Evolutionary conservation across 129 eudicot species (phyloP).

Genomic region (sunflower (Helianthus annuus)): HanXRQr2.0-SUNRISE NC_035449.2:178587161-178587660

Average conservation of each 20-base stretch:
- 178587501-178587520: neutral
- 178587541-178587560: neutral
- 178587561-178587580: neutral
- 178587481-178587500: neutral
- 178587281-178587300: constrained; percentile 6
- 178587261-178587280: constrained; percentile 18
- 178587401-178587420: neutral
- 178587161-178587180: no score
- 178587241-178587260: constrained; percentile 11
- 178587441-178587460: neutral
- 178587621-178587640: neutral
- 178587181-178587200: neutral
- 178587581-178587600: constrained; percentile 2
- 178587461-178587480: neutral
- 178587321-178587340: constrained; percentile 10
- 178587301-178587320: neutral
- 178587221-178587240: neutral
- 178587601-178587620: neutral
- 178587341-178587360: neutral
- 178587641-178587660: no score
- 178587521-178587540: neutral
- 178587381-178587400: neutral
- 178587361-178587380: neutral
- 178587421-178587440: neutral
- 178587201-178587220: neutral